Evolutionary conservation across 2,329 filamentous ascomycete genomes (phyloP).

Genomic region (Didymosphaeria variabile): DNA sequence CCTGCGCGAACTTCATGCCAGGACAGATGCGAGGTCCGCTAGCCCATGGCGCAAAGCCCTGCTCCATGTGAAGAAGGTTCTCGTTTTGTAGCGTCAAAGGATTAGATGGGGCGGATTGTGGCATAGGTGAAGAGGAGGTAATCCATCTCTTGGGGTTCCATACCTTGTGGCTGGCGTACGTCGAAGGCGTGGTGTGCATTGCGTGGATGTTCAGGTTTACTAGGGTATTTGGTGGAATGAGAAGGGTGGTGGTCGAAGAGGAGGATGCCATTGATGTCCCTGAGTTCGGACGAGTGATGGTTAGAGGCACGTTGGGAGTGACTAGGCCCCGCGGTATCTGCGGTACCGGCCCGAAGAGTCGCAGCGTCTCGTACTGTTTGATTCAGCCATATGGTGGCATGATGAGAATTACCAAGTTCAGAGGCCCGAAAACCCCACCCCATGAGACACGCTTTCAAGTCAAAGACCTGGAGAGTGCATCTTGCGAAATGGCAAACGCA

Average conservation of each 20-base stretch:
- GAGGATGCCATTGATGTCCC: neutral
- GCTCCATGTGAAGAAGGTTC: slow-evolving; percentile 12
- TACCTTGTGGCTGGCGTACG: slow-evolving; percentile 34
- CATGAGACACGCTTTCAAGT: too few relatives aligned
- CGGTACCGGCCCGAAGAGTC: slow-evolving; percentile 33
- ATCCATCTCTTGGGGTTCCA: slow-evolving; percentile 51
- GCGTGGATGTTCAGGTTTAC: slow-evolving; percentile 32
- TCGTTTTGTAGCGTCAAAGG: neutral
- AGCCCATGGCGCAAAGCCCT: slow-evolving; percentile 58
- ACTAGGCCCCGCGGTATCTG: slow-evolving; percentile 24
- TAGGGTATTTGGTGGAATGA: slow-evolving; percentile 24
- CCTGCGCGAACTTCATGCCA: slow-evolving; percentile 64
- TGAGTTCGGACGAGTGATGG: slow-evolving; percentile 8
- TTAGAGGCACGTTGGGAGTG: slow-evolving; percentile 17
- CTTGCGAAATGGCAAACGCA: too few relatives aligned
- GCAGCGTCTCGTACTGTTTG: slow-evolving; percentile 39
- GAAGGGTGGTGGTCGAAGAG: slow-evolving; percentile 6
- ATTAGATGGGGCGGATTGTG: slow-evolving; percentile 1
- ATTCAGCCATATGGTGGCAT: slow-evolving; percentile 6
- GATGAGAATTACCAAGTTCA: neutral
- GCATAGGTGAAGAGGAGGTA: neutral
- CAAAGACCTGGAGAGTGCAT: too few relatives aligned
- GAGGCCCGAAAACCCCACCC: too few relatives aligned
- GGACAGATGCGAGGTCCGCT: slow-evolving; percentile 61
- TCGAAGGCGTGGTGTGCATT: slow-evolving; percentile 36